phyloP scores from a whole-genome alignment of 345 rosid species.

The Trapa incisa region DNA sequence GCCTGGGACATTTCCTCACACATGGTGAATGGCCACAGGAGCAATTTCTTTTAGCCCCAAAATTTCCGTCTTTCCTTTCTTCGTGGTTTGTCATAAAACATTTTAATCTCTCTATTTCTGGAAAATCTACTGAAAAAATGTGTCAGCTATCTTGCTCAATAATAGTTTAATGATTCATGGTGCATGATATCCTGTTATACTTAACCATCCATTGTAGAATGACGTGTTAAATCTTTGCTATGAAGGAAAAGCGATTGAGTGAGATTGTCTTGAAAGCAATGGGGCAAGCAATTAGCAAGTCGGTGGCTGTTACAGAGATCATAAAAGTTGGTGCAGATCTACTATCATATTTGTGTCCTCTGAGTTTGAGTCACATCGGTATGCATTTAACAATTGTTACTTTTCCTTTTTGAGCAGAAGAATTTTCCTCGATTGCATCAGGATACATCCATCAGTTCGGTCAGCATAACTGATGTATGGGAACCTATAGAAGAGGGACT shows the following conservation, averaged over 20 bases:
- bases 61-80: not conserved
- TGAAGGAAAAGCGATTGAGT: constrained; percentile 49
- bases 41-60: not conserved
- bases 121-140: not conserved
- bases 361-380: not conserved
- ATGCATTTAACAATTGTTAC: not conserved
- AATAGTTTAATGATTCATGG: not conserved
- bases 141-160: too few relatives aligned
- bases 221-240: not conserved
- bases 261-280: constrained; percentile 84
- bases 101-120: not conserved
- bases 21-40: not conserved
- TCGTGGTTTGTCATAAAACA: not conserved
- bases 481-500: constrained; percentile 98
- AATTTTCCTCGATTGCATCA: constrained; percentile 71
- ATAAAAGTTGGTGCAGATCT: constrained; percentile 40
- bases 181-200: not conserved
- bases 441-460: constrained; percentile 75
- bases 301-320: constrained; percentile 71
- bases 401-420: constrained; percentile 32
- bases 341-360: not conserved
- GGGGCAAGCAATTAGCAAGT: constrained; percentile 93
- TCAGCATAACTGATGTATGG: constrained; percentile 87
- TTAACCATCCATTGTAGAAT: not conserved
- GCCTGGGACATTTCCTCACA: too few relatives aligned